Conservation (phyloP, 495 filamentous ascomycete genomes). For the Apiosordaria backusii region DNA sequence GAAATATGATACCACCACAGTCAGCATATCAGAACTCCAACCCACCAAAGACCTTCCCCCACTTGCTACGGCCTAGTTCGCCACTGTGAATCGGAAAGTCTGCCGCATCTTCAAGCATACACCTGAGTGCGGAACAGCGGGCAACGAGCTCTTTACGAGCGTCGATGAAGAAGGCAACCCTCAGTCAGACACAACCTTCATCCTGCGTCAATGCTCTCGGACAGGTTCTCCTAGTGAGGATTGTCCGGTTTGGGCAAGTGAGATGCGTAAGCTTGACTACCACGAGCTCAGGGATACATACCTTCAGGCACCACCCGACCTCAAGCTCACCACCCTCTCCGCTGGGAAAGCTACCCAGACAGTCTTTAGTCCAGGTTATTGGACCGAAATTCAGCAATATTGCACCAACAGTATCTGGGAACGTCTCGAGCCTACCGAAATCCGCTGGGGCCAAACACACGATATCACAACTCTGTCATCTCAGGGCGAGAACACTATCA, state of each 20-base stretch:
- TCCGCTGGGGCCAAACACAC: not conserved
- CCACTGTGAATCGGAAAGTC: constrained; percentile 38
- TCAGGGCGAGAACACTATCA: not conserved
- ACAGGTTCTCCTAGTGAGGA: constrained; percentile 49
- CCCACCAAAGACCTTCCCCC: not conserved
- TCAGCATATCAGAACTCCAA: not conserved
- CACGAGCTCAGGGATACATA: constrained; percentile 51
- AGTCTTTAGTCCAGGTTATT: not conserved
- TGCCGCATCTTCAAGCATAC: constrained; percentile 54
- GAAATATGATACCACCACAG: not conserved
- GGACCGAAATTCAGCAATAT: not conserved
- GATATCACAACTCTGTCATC: not conserved
- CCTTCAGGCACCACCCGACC: constrained; percentile 37
- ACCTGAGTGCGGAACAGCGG: constrained; percentile 66
- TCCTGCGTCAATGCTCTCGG: constrained; percentile 62
- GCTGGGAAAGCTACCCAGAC: not conserved
- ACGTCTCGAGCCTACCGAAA: not conserved
- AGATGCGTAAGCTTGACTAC: constrained; percentile 48
- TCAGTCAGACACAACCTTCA: constrained; percentile 41
- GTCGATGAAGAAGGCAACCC: constrained; percentile 1
- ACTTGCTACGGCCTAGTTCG: not conserved
- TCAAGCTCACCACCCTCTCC: not conserved
- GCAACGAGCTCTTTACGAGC: constrained; percentile 53
- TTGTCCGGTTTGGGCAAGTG: constrained; percentile 60
- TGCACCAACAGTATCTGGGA: not conserved